phyloP scores from a whole-genome alignment of 345 rosid genomes.

The Bruguiera gymnorhiza region DNA sequence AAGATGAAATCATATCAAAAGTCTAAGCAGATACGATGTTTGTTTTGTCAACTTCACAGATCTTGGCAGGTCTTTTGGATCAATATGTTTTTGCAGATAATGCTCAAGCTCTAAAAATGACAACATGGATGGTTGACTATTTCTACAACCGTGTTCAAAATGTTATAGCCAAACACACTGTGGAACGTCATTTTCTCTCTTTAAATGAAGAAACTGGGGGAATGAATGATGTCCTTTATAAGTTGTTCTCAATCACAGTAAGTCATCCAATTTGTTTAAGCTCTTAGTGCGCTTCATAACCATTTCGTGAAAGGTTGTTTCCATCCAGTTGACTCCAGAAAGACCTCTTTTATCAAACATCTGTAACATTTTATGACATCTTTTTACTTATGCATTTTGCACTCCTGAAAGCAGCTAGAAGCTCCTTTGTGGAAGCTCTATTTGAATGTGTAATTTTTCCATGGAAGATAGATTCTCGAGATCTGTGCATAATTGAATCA shows the following conservation, averaged over 20 bases:
- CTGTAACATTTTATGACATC: neutral
- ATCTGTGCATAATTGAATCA: too few species aligned
- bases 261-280: constrained; percentile 3
- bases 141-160: constrained; percentile 79
- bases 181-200: constrained; percentile 73
- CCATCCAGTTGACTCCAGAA: neutral
- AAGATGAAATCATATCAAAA: neutral
- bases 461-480: neutral
- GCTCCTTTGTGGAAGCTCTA: neutral
- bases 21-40: neutral
- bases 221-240: constrained; percentile 92
- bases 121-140: constrained; percentile 78
- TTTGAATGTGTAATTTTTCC: constrained; percentile 1
- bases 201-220: constrained; percentile 96
- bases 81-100: constrained; percentile 66
- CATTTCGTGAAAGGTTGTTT: neutral
- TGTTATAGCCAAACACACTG: constrained; percentile 48
- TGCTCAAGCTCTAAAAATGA: constrained; percentile 65
- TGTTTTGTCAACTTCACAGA: constrained; percentile 36
- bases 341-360: neutral
- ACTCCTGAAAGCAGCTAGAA: neutral
- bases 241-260: constrained; percentile 63
- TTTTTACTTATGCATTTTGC: neutral
- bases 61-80: constrained; percentile 89
- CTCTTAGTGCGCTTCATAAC: neutral